Evolutionary conservation across 257 asterid genomes (phyloP), one percentile per base, ranked within the genome.

Genomic region (Verbascum thapsus): DNA sequence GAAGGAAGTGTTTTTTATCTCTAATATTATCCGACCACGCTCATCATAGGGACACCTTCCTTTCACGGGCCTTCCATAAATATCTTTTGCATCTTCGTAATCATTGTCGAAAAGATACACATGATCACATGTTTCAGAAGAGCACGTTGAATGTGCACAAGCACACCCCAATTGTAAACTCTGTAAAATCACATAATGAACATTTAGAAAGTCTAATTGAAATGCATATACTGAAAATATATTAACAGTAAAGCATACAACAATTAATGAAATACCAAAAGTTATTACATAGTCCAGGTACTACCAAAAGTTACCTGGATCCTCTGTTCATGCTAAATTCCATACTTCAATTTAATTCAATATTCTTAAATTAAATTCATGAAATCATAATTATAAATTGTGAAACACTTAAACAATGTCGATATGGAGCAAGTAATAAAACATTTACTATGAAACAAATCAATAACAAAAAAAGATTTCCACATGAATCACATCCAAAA

Each of bases 11-110:
- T 26, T 41, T n/a, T 47, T 64, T 90, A 94, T 97, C 99, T 94
- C 96, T 80, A 94, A 78, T 73, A 94, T 77, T n/a, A 94, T 81
- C 32, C 99, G 87, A 48, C 99, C 95, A 63, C 96, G 83, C 69
- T 81, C 98, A 61, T 94, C 98, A 67, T 90, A 90, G 2, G 99
- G 95, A 68, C 83, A 94, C 85, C 98, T 86, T 32, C 96, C 95
- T 43, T 55, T 83, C 95, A 94, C 88, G 70, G 99, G 73, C 66
- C 77, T 84, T 60, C 99, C 98, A 50, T 81, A 78, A 53, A 94
- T 80, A 73, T 94, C 99, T 74, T 83, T 94, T 44, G 98, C 98
- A 64, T 88, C 96, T 68, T 85, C 96, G 64, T 87, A 85, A 75
- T 94, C 99, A 73, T 84, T 88, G 84, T 84, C 84, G 48, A 94